phyloP scores from a whole-genome alignment of 306 rosid species.

The Cicer bijugum region DNA sequence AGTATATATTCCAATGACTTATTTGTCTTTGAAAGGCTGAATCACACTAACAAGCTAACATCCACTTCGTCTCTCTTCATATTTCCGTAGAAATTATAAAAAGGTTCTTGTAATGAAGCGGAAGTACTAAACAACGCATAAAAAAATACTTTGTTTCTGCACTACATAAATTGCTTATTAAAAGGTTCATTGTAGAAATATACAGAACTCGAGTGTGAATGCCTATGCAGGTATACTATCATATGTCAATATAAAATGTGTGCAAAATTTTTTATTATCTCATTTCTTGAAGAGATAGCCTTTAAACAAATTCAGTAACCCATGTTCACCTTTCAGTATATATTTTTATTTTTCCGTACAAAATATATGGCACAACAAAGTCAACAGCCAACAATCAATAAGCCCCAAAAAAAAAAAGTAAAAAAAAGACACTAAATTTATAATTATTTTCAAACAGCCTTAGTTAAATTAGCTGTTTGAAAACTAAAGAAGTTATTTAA shows the following conservation, averaged over 20 bases:
- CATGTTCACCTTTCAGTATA: background rate
- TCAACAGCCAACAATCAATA: background rate
- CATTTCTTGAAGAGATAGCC: constrained; percentile 1
- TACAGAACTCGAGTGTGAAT: constrained; percentile 7
- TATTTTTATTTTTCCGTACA: constrained; percentile 30
- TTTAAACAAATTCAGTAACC: constrained; percentile 15
- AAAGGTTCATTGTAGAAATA: constrained; percentile 26
- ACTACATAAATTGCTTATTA: constrained; percentile 10
- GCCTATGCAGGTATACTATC: constrained; percentile 19
- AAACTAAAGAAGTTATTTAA: constrained; percentile 28
- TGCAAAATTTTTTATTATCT: background rate
- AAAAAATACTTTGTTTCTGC: constrained; percentile 10
- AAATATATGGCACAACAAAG: constrained; percentile 21
- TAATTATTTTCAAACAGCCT: constrained; percentile 1
- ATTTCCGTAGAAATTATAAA: background rate
- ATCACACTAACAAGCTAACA: background rate
- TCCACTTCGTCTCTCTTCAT: constrained; percentile 24
- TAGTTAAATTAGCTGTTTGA: constrained; percentile 2
- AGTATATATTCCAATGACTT: constrained; percentile 23
- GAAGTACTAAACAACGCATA: constrained; percentile 10
- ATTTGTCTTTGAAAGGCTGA: constrained; percentile 8
- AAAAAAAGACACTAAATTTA: constrained; percentile 1
- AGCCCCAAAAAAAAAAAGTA: background rate
- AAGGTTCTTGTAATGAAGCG: constrained; percentile 16
- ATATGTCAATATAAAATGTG: constrained; percentile 6